Evolutionary conservation across 768 basidiomycete species (phyloP).

Genomic region (Suillus lakei): DNA sequence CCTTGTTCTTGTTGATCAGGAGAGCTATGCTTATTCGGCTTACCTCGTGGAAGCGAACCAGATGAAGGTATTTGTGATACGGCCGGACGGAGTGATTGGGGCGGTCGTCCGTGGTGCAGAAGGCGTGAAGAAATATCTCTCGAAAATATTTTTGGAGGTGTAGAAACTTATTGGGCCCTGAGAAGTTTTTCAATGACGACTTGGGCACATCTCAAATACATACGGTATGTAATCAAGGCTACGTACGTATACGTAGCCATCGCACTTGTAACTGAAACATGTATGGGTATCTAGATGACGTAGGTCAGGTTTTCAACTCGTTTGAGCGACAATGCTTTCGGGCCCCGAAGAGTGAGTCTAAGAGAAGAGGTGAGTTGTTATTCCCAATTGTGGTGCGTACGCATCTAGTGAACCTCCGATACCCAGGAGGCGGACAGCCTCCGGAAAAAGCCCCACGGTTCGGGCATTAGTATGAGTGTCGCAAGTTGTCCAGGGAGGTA

Average conservation of each 20-base stretch:
- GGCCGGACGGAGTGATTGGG: slow-evolving; percentile 24
- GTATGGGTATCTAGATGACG: not conserved
- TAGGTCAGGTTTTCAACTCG: not conserved
- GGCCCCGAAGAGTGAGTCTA: not conserved
- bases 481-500: not conserved
- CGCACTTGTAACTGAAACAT: not conserved
- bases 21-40: slow-evolving; percentile 39
- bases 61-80: slow-evolving; percentile 38
- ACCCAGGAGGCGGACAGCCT: not conserved
- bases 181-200: not conserved
- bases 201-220: not conserved
- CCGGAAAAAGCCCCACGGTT: not conserved
- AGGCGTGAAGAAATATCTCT: slow-evolving; percentile 13
- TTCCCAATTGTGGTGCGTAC: too few relatives aligned
- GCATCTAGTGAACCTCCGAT: not conserved
- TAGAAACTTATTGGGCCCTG: not conserved
- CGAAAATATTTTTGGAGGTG: not conserved
- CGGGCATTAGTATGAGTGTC: not conserved
- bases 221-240: not conserved
- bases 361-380: not conserved
- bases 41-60: slow-evolving; percentile 39
- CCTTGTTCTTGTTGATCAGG: slow-evolving; percentile 37
- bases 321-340: not conserved
- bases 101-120: slow-evolving; percentile 23
- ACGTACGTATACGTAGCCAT: not conserved